A percentile compares a stretch with the other conserved stretches of the same genome.
Evolutionary conservation across 2,329 filamentous ascomycete species (phyloP).

Genomic region (Periconia sp.): DNA sequence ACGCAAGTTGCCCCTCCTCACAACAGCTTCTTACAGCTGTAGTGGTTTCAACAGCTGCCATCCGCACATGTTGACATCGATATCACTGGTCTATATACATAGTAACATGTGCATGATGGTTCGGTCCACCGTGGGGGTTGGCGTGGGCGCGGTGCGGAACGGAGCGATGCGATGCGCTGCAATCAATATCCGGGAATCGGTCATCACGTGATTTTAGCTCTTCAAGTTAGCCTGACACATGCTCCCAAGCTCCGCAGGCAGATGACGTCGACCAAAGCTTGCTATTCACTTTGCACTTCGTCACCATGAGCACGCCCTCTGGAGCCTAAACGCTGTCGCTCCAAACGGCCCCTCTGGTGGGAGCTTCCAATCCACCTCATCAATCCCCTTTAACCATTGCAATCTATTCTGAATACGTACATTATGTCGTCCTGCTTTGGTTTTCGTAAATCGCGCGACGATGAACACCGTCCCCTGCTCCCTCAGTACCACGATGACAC

Average conservation of each 20-base stretch:
- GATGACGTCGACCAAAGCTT: conserved; percentile 8
- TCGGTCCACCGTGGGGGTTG: not conserved
- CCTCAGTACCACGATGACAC: conserved; percentile 85
- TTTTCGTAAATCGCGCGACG: conserved; percentile 54
- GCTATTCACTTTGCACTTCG: not conserved
- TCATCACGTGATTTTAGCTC: no score
- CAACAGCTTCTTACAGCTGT: conserved; percentile 1
- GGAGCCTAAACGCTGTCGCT: no score
- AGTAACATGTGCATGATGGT: not conserved
- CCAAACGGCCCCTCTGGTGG: not conserved
- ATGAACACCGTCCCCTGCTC: conserved; percentile 72
- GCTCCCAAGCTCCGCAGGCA: not conserved
- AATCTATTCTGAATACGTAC: not conserved
- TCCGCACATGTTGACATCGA: no score
- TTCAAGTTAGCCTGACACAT: no score
- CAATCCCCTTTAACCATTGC: not conserved
- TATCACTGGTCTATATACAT: not conserved
- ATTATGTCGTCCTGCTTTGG: conserved; percentile 68
- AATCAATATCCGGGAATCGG: no score
- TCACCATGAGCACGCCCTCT: conserved; percentile 3
- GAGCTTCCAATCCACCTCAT: conserved; percentile 2
- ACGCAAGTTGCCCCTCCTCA: no score
- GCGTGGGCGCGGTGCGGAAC: no score
- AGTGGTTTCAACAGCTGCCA: not conserved
- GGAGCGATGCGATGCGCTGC: no score